Conservation (phyloP, 257 asterid genomes). For the Petrea volubilis region DNA sequence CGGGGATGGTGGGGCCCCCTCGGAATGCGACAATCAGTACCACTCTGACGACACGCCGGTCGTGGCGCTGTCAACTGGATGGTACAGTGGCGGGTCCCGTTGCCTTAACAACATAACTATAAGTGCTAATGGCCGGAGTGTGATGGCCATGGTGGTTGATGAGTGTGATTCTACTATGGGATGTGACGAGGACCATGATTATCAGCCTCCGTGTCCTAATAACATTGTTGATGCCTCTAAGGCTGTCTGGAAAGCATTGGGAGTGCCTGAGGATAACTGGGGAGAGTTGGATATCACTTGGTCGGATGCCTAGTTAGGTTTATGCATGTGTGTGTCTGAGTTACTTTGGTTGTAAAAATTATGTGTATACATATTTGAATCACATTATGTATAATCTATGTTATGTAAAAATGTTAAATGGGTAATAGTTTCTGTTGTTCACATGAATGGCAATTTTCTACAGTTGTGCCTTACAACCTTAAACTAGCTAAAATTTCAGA, state of each 20-base stretch:
- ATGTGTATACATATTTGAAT: neutral
- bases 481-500: neutral
- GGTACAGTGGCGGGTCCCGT: conserved; percentile 39
- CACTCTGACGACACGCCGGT: conserved; percentile 40
- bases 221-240: conserved; percentile 43
- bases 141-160: conserved; percentile 49
- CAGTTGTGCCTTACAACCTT: neutral
- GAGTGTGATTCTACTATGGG: conserved; percentile 55
- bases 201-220: conserved; percentile 49
- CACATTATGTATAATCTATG: neutral
- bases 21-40: conserved; percentile 42
- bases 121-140: conserved; percentile 39
- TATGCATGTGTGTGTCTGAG: neutral
- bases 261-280: conserved; percentile 32
- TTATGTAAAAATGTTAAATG: too few species aligned
- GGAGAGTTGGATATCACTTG: conserved; percentile 42
- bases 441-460: neutral
- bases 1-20: conserved; percentile 46
- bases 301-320: conserved; percentile 33
- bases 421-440: neutral
- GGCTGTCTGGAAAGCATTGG: conserved; percentile 43
- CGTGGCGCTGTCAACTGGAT: conserved; percentile 46
- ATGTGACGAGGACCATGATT: conserved; percentile 44
- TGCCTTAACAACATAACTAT: conserved; percentile 34
- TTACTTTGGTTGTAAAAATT: neutral